phyloP scores from a whole-genome alignment of 2,329 filamentous ascomycete species.

The Elsinoe ampelina region DNA sequence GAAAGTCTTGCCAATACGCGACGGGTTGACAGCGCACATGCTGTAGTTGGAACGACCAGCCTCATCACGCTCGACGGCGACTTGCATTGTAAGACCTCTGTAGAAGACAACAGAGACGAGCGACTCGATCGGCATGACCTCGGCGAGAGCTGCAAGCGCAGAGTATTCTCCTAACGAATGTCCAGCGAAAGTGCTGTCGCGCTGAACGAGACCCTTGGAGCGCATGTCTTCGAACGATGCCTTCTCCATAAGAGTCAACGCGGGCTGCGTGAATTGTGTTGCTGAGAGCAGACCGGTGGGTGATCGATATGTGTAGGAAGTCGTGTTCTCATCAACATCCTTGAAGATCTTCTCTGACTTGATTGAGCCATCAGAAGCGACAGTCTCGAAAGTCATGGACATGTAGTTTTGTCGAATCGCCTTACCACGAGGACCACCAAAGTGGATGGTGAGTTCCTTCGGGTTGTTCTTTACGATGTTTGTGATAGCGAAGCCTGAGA shows the following conservation, averaged over 20 bases:
- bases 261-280: slow-evolving; percentile 97
- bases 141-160: slow-evolving; percentile 85
- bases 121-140: slow-evolving; percentile 99
- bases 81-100: slow-evolving; percentile 97
- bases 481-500: slow-evolving; percentile 79
- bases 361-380: slow-evolving; percentile 79
- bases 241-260: slow-evolving; percentile 98
- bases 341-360: slow-evolving; percentile 99
- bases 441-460: slow-evolving; percentile 96
- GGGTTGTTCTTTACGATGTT: slow-evolving; percentile 99
- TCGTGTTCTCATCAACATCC: slow-evolving; percentile 84
- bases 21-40: slow-evolving; percentile 98
- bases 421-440: slow-evolving; percentile 92
- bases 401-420: slow-evolving; percentile 98
- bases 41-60: slow-evolving; percentile 93
- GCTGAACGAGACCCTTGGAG: slow-evolving; percentile 86
- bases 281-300: slow-evolving; percentile 90
- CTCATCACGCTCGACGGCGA: slow-evolving; percentile 92
- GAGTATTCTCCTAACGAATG: slow-evolving; percentile 98
- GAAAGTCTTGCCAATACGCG: slow-evolving; percentile 96
- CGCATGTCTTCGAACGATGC: slow-evolving; percentile 99
- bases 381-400: slow-evolving; percentile 99
- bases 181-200: slow-evolving; percentile 93
- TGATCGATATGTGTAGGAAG: slow-evolving; percentile 93
- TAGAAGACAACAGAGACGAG: slow-evolving; percentile 99